Evolutionary conservation across 768 basidiomycete genomes (phyloP).

Genomic region (Tricholomella constricta): DNA sequence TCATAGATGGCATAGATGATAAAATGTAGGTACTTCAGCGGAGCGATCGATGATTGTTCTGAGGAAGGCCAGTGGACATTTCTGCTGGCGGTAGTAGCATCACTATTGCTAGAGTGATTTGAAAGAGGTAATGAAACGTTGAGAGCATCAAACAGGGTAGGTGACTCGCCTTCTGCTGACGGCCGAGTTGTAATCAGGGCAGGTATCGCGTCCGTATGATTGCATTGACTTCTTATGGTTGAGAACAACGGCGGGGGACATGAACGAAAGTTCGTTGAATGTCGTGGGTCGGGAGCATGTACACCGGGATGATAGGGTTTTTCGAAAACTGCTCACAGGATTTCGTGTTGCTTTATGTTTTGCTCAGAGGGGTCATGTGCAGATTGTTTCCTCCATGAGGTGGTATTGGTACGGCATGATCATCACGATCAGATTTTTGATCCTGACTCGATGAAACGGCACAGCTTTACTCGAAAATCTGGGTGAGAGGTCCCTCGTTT

Average conservation of each 20-base stretch:
- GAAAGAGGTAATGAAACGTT: background rate
- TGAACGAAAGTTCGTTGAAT: background rate
- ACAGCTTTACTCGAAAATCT: background rate
- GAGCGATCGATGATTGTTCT: constrained; percentile 17
- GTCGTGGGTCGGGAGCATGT: constrained; percentile 13
- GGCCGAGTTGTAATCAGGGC: constrained; percentile 42
- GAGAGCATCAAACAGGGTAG: background rate
- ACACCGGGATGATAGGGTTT: background rate
- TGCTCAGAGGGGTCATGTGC: constrained; percentile 14
- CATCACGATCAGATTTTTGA: constrained; percentile 4
- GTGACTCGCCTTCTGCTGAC: constrained; percentile 40
- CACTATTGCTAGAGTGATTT: constrained; percentile 23
- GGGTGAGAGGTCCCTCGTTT: background rate
- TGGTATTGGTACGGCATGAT: background rate
- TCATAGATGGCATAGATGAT: constrained; percentile 1
- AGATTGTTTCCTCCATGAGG: background rate
- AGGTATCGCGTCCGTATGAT: constrained; percentile 30
- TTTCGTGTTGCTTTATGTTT: constrained; percentile 7
- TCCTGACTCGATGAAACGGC: background rate
- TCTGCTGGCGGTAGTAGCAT: constrained; percentile 18
- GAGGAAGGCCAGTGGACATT: constrained; percentile 26
- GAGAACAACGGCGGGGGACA: constrained; percentile 7
- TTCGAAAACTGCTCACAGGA: background rate
- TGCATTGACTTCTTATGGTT: constrained; percentile 5
- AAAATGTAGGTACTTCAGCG: constrained; percentile 19